phyloP scores from a whole-genome alignment of 179 eudicot species.

The Beta lomatogona region DNA sequence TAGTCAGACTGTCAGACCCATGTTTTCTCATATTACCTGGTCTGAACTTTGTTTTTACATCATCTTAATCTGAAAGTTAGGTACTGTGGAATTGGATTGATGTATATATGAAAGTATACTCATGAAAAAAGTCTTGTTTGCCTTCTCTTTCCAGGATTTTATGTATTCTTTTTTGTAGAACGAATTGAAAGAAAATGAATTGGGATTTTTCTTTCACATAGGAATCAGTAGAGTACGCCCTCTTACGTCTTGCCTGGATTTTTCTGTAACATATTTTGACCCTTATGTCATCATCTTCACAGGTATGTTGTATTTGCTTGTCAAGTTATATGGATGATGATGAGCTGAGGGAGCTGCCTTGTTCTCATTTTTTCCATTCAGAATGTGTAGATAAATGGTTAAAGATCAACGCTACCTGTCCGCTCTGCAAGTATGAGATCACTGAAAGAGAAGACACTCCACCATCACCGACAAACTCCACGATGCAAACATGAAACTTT shows the following conservation, averaged over 20 bases:
- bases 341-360: conserved; percentile 76
- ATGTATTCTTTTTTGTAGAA: too few species aligned
- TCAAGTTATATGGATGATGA: conserved; percentile 60
- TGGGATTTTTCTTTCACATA: too few species aligned
- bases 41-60: background rate
- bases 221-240: too few species aligned
- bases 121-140: background rate
- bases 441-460: conserved; percentile 33
- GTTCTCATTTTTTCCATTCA: conserved; percentile 74
- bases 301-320: conserved; percentile 85
- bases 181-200: too few species aligned
- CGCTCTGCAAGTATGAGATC: conserved; percentile 71
- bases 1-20: background rate
- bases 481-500: conserved; percentile 31
- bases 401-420: conserved; percentile 77
- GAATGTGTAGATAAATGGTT: conserved; percentile 86
- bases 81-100: too few species aligned
- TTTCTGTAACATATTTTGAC: background rate
- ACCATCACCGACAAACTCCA: conserved; percentile 36
- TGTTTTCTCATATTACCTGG: background rate
- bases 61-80: background rate
- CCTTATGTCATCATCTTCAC: conserved; percentile 16
- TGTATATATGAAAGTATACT: background rate
- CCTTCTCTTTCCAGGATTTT: background rate
- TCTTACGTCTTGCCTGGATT: too few species aligned